phyloP scores from a whole-genome alignment of 148 eudicot genomes.

The Cornus controversa region DNA sequence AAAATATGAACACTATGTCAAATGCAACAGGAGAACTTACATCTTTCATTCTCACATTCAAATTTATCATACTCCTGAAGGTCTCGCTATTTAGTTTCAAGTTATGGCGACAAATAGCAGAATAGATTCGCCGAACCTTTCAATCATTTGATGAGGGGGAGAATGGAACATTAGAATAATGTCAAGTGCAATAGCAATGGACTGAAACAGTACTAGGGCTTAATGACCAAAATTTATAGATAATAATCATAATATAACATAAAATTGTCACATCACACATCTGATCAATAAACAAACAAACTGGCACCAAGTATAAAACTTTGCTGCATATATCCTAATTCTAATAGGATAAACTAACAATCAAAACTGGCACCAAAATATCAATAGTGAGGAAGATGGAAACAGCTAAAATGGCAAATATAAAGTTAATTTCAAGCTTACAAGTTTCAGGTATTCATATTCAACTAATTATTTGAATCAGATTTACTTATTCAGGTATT shows the following conservation, averaged over 20 bases:
- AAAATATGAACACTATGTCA: not conserved
- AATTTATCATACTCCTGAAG: constrained; percentile 66
- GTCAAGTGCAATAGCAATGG: not conserved
- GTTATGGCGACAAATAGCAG: constrained; percentile 40
- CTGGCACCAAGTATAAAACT: not conserved
- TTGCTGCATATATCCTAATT: not conserved
- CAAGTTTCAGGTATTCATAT: not conserved
- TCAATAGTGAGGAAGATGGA: constrained; percentile 2
- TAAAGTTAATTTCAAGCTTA: not conserved
- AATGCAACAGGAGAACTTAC: constrained; percentile 48
- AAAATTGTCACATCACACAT: not conserved
- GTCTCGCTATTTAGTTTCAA: constrained; percentile 61
- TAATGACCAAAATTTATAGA: not conserved
- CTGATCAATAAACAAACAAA: too few relatives aligned
- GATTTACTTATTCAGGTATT: not conserved
- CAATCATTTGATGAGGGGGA: not conserved
- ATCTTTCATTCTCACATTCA: constrained; percentile 78
- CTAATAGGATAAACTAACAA: not conserved
- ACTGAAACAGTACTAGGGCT: not conserved
- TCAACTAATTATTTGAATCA: not conserved
- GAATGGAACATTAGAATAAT: not conserved
- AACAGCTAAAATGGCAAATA: constrained; percentile 9
- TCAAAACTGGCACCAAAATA: constrained; percentile 15
- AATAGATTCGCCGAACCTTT: constrained; percentile 72
- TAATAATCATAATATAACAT: not conserved